phyloP scores from a whole-genome alignment of 2,329 filamentous ascomycete species.

The Simplicillium aogashimaense region DNA sequence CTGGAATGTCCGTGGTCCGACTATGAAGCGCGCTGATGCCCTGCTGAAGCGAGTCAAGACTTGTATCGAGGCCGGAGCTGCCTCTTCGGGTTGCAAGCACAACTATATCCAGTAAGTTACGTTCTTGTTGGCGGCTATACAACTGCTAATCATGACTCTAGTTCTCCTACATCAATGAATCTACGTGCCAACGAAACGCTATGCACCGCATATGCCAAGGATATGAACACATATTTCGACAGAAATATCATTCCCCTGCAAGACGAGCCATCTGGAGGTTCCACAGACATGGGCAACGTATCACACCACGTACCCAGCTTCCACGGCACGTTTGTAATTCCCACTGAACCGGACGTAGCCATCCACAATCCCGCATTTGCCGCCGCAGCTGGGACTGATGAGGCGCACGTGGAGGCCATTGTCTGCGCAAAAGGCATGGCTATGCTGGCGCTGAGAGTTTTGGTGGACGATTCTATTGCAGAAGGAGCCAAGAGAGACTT shows the following conservation, averaged over 20 bases:
- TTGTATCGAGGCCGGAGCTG: conserved; percentile 16
- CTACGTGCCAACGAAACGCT: conserved; percentile 30
- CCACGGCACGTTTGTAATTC: conserved; percentile 32
- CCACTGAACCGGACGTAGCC: conserved; percentile 18
- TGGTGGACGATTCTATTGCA: conserved; percentile 4
- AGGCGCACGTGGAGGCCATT: conserved; percentile 21
- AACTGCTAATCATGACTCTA: neutral
- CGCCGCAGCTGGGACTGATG: conserved; percentile 25
- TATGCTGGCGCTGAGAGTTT: conserved; percentile 11
- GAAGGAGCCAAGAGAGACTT: conserved; percentile 1
- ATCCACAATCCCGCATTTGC: conserved; percentile 27
- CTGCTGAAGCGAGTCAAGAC: conserved; percentile 15
- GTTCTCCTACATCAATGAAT: conserved; percentile 14
- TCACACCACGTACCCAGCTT: conserved; percentile 29
- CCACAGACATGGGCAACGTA: conserved; percentile 36
- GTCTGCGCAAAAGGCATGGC: conserved; percentile 29
- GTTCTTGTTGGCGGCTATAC: too few relatives aligned
- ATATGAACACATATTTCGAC: conserved; percentile 26
- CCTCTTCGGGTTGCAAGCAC: conserved; percentile 15
- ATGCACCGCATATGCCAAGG: conserved; percentile 23
- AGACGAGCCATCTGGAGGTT: conserved; percentile 22
- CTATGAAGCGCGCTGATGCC: conserved; percentile 13
- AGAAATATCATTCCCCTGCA: conserved; percentile 21
- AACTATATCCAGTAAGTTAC: conserved; percentile 15
- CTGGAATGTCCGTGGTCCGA: conserved; percentile 20